Evolutionary conservation across 106 monocot genomes (phyloP), one percentile per base, ranked within the genome.

Genomic region (Dendrobium catenatum): DNA sequence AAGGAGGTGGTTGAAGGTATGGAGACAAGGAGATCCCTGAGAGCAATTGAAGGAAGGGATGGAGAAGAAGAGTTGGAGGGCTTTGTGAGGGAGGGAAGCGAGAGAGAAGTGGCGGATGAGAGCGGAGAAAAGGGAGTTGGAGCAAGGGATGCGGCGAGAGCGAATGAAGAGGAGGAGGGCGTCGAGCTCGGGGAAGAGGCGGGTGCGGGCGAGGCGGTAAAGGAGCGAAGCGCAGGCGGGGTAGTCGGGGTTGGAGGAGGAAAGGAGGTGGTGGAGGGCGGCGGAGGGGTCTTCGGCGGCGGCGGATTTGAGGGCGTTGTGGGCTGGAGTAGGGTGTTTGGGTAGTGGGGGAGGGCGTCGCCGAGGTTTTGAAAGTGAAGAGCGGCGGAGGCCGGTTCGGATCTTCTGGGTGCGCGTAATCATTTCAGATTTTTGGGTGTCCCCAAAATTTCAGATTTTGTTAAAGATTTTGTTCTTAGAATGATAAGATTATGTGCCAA

Each of bases 1-100:
- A 64, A 98, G 89, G 41, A 91, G 78, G 85, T 79, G 87, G 78
- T 98, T 95, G 80, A 95, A 78, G 54, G 92, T 86, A 42, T 89
- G 89, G 44, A 83, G 59, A 47, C 88, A 82, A 70, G 91, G 95
- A 13, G 84, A 79, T 44, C 44, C 16, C 5, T 78, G 54, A 20
- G 91, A 59, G 80, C 86, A 86, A 72, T 88, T 85, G 83, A 92
- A 95, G 79, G 43, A 76, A 29, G 87, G 73, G 70, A 92, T 83
- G 75, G 82, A 77, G 33, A 40, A 59, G 86, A 95, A 98, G 84
- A 98, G 85, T 67, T 51, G 74, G 79, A 89, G 74, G 19, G 98
- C 95, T 42, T 78, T 81, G 54, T 86, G 78, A 20, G 94, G 90
- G 46, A 91, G 87, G 42, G 80, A 78, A 43, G 89, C 85, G 31